Evolutionary conservation across 2,329 filamentous ascomycete genomes (phyloP).

Genomic region (Hirsutella rhossiliensis): DNA sequence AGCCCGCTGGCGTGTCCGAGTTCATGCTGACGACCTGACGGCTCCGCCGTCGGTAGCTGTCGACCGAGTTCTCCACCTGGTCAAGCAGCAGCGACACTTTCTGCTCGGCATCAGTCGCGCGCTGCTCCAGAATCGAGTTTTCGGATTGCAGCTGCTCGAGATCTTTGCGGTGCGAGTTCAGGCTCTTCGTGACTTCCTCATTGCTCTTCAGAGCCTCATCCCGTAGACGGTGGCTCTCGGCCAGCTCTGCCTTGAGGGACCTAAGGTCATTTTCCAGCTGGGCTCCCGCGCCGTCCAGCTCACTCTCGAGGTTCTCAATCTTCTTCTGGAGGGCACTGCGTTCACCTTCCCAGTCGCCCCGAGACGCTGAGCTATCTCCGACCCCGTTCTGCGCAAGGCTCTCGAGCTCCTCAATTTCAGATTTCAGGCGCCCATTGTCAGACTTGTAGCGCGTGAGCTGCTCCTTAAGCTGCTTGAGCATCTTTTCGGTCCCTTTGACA

Average conservation of each 20-base stretch:
- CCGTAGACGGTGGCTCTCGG: slow-evolving; percentile 53
- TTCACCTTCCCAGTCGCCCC: slow-evolving; percentile 64
- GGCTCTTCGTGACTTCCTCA: slow-evolving; percentile 41
- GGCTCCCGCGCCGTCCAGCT: slow-evolving; percentile 52
- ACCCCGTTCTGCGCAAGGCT: slow-evolving; percentile 31
- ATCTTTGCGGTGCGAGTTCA: slow-evolving; percentile 51
- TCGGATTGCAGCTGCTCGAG: slow-evolving; percentile 75
- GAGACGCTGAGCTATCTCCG: slow-evolving; percentile 24
- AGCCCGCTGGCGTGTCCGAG: slow-evolving; percentile 25
- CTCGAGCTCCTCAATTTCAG: slow-evolving; percentile 61
- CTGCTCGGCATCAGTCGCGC: slow-evolving; percentile 80
- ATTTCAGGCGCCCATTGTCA: slow-evolving; percentile 71
- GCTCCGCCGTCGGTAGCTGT: slow-evolving; percentile 78
- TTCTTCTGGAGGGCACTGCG: slow-evolving; percentile 54
- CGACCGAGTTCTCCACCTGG: slow-evolving; percentile 87
- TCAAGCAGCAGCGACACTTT: slow-evolving; percentile 89
- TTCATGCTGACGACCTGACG: slow-evolving; percentile 42
- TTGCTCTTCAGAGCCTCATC: slow-evolving; percentile 47
- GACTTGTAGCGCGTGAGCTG: slow-evolving; percentile 88
- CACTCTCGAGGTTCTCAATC: slow-evolving; percentile 56
- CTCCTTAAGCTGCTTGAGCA: slow-evolving; percentile 97
- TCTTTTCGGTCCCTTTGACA: slow-evolving; percentile 96
- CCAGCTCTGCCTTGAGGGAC: slow-evolving; percentile 57
- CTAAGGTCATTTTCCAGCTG: slow-evolving; percentile 62
- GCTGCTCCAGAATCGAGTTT: slow-evolving; percentile 68